These are phyloP conservation scores for Syzygium jambos DNA, from an alignment of 345 rosid genomes.

Conservation along the genomic window DNA sequence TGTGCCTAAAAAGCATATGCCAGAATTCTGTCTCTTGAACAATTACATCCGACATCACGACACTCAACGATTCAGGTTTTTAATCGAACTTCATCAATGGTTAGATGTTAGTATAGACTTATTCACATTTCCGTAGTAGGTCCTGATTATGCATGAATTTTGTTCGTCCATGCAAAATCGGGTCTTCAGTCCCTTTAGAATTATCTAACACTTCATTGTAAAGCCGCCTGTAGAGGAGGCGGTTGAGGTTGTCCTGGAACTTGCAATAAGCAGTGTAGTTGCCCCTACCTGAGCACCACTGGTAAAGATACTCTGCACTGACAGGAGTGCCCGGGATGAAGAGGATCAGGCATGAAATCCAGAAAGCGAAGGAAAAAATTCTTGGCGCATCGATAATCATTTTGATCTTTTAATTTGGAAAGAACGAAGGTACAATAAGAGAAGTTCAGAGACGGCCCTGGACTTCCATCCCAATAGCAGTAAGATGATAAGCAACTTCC, in stretches of 20 bases:
- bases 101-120: too few species aligned
- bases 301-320: neutral
- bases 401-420: neutral
- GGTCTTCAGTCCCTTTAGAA: too few species aligned
- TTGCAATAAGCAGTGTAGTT: fast-evolving
- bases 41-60: too few species aligned
- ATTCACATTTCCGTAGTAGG: too few species aligned
- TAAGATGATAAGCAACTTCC: neutral
- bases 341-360: neutral
- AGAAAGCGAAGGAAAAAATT: neutral
- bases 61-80: too few species aligned
- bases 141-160: too few species aligned
- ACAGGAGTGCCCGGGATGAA: neutral
- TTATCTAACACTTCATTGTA: too few species aligned
- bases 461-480: neutral
- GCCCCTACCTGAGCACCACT: fast-evolving
- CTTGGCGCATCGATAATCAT: neutral
- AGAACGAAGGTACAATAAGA: neutral
- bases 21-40: too few species aligned
- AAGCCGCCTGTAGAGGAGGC: neutral
- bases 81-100: too few species aligned
- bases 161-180: too few species aligned
- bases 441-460: neutral
- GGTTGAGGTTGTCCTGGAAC: fast-evolving
- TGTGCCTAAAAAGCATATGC: too few species aligned